Evolutionary conservation across 495 filamentous ascomycete species (phyloP).

Genomic region (Xylaria sp.): DNA sequence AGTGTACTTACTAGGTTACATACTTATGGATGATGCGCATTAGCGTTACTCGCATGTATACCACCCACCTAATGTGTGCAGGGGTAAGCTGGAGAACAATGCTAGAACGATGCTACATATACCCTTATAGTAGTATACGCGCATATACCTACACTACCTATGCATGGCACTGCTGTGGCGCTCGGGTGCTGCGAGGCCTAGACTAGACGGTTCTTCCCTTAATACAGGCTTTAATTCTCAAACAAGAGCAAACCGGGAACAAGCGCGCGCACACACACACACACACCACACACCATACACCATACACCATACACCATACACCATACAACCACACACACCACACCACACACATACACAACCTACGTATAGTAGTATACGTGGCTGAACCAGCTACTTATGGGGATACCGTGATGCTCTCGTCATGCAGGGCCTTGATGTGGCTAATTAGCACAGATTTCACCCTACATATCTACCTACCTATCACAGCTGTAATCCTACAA

Average conservation of each 20-base stretch:
- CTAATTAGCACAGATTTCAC: conserved; percentile 21
- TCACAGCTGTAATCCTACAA: too few relatives aligned
- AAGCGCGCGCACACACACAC: too few relatives aligned
- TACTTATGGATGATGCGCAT: conserved; percentile 19
- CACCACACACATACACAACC: neutral
- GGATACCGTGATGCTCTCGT: conserved; percentile 4
- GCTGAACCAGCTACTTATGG: neutral
- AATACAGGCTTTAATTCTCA: conserved; percentile 1
- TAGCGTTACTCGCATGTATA: too few relatives aligned
- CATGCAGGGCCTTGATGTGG: conserved; percentile 8
- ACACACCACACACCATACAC: too few relatives aligned
- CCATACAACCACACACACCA: too few relatives aligned
- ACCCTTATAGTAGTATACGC: too few relatives aligned
- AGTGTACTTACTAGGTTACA: neutral
- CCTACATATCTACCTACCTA: too few relatives aligned
- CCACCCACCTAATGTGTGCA: too few relatives aligned
- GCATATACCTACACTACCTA: too few relatives aligned
- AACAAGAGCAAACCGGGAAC: conserved; percentile 18
- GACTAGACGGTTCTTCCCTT: conserved; percentile 12
- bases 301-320: too few relatives aligned
- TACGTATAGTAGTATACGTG: neutral
- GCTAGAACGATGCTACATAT: conserved; percentile 12
- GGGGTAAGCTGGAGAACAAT: conserved; percentile 15
- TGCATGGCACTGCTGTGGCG: too few relatives aligned
- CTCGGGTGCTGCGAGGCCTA: conserved; percentile 1